Evolutionary conservation across 2,329 filamentous ascomycete genomes (phyloP).

Genomic region (Paramyrothecium sp.): DNA sequence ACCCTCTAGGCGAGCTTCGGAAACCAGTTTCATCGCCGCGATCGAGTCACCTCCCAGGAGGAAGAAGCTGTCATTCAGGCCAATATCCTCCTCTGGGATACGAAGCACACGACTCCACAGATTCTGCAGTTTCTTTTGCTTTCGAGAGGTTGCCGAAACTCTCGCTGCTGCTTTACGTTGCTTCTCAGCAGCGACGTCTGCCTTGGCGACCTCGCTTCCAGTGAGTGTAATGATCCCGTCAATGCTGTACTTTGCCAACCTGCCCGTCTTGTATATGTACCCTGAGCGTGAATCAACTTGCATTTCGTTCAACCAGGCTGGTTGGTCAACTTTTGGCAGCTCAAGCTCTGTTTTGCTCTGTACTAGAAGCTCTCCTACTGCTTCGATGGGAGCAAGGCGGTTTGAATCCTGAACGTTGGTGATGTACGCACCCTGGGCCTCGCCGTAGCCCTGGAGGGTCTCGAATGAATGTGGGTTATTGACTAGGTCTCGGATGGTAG

Average conservation of each 20-base stretch:
- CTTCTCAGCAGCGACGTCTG: constrained; percentile 6
- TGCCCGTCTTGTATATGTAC: constrained; percentile 37
- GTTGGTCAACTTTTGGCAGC: constrained; percentile 20
- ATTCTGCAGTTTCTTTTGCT: constrained; percentile 41
- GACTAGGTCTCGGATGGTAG: constrained; percentile 25
- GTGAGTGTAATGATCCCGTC: constrained; percentile 27
- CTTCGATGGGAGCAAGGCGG: constrained; percentile 37
- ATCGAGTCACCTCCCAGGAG: constrained; percentile 60
- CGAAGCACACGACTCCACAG: constrained; percentile 49
- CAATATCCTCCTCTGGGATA: constrained; percentile 43
- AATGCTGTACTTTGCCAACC: constrained; percentile 35
- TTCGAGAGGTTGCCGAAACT: constrained; percentile 37
- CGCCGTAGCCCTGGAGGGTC: constrained; percentile 19
- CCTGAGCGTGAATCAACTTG: constrained; percentile 7
- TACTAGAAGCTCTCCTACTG: constrained; percentile 43
- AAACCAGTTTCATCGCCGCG: constrained; percentile 59
- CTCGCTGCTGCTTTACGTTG: constrained; percentile 18
- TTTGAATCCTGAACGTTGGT: constrained; percentile 32
- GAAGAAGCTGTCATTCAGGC: constrained; percentile 59
- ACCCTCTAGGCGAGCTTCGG: constrained; percentile 47
- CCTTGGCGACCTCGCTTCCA: constrained; percentile 11
- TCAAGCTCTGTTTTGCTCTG: constrained; percentile 23
- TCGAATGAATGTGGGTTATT: constrained; percentile 9
- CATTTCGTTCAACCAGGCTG: constrained; percentile 25
- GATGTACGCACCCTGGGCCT: constrained; percentile 34